phyloP scores from a whole-genome alignment of 495 filamentous ascomycete species.

The Talaromyces thailandensis region DNA sequence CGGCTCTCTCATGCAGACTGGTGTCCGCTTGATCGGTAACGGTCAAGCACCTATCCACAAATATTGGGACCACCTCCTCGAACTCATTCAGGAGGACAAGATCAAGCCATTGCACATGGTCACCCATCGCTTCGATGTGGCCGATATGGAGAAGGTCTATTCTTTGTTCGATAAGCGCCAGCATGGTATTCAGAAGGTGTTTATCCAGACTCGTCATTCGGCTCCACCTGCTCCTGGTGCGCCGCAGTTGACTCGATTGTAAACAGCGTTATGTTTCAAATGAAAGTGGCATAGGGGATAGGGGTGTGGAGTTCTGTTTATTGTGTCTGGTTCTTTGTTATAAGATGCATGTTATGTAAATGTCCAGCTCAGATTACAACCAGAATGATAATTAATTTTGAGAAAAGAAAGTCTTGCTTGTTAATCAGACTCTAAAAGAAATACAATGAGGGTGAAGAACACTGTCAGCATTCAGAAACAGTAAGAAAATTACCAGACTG shows the following conservation, averaged over 20 bases:
- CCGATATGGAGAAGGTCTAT: conserved; percentile 67
- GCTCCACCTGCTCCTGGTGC: conserved; percentile 42
- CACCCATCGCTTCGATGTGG: conserved; percentile 63
- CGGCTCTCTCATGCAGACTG: conserved; percentile 79
- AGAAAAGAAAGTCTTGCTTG: not conserved
- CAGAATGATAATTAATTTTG: not conserved
- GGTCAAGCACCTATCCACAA: conserved; percentile 79
- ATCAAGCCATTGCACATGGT: conserved; percentile 77
- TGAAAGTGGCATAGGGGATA: not conserved
- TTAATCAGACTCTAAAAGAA: not conserved
- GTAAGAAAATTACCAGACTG: not conserved
- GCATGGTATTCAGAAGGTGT: conserved; percentile 63
- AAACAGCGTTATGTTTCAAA: not conserved
- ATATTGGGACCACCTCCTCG: conserved; percentile 71
- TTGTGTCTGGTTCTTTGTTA: not conserved
- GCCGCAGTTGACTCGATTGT: conserved; percentile 39
- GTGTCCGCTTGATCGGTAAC: conserved; percentile 72
- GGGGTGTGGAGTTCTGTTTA: not conserved
- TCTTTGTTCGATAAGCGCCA: conserved; percentile 60
- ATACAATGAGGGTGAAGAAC: not conserved
- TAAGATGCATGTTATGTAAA: not conserved
- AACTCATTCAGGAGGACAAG: conserved; percentile 57
- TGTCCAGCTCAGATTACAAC: not conserved
- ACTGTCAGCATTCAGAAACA: not conserved
- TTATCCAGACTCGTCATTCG: conserved; percentile 59